A percentile compares a stretch with the other conserved stretches of the same genome.
These are phyloP conservation scores for Tolypocladium inflatum DNA, from an alignment of 2,329 filamentous ascomycete species.

Conservation along the genomic window DNA sequence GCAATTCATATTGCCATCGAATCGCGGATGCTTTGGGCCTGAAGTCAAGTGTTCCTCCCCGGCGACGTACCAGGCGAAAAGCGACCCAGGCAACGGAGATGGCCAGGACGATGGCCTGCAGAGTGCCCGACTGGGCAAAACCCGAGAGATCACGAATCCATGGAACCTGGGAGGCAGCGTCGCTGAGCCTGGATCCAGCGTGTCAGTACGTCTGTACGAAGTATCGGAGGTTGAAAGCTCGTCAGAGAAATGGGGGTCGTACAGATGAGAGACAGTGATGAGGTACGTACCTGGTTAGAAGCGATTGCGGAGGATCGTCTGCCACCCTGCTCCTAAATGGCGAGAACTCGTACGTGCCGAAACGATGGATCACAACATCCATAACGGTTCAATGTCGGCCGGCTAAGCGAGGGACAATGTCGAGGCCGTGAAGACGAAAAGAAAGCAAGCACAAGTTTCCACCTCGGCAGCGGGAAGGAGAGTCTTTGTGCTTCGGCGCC, in stretches of 20 bases:
- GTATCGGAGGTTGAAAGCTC: background rate
- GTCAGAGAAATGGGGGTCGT: too few species aligned
- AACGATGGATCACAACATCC: constrained; percentile 22
- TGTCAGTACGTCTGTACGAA: background rate
- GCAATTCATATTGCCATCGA: constrained; percentile 31
- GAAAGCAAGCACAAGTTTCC: background rate
- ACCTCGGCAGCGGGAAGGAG: background rate
- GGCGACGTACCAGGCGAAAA: constrained; percentile 21
- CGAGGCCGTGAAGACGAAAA: background rate
- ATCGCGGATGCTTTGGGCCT: constrained; percentile 27
- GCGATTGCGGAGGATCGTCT: background rate
- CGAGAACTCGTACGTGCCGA: constrained; percentile 19
- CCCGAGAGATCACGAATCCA: constrained; percentile 30
- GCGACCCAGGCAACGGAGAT: constrained; percentile 26
- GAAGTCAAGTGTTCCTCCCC: constrained; percentile 12
- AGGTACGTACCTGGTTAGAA: background rate
- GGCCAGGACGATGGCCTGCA: constrained; percentile 27
- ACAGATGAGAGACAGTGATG: background rate
- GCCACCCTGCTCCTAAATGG: constrained; percentile 9
- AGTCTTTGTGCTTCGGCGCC: background rate
- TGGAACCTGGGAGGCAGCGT: constrained; percentile 11
- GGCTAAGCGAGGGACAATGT: background rate
- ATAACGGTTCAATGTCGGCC: constrained; percentile 6
- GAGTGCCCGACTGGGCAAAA: constrained; percentile 29
- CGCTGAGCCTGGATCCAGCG: background rate